Conservation (phyloP, 2,329 filamentous ascomycete genomes). For the Dendryphion nanum region DNA sequence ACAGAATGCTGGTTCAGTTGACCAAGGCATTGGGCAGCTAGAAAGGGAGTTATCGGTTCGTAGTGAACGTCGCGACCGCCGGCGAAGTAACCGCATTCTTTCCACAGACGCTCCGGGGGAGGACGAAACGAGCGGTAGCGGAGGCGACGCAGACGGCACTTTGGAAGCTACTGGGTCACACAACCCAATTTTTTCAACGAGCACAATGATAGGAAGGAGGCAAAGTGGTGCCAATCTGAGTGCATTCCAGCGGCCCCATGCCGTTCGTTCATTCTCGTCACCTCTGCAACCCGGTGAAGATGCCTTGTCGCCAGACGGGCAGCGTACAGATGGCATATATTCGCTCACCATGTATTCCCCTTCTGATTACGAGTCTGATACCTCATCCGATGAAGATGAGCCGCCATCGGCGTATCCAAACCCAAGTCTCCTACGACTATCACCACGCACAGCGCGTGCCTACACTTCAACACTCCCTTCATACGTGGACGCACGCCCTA, state of each 20-base stretch:
- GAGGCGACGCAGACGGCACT: constrained; percentile 44
- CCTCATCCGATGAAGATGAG: constrained; percentile 25
- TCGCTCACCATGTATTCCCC: constrained; percentile 14
- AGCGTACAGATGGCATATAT: constrained; percentile 17
- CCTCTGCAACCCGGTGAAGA: constrained; percentile 14
- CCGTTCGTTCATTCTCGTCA: constrained; percentile 6
- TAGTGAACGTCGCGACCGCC: constrained; percentile 34
- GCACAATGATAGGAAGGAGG: constrained; percentile 14
- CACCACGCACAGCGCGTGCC: constrained; percentile 17
- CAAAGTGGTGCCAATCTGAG: constrained; percentile 11
- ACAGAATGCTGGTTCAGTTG: constrained; percentile 46
- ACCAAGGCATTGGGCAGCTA: constrained; percentile 54
- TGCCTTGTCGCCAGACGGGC: constrained; percentile 14
- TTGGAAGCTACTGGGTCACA: constrained; percentile 26
- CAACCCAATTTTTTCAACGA: constrained; percentile 20
- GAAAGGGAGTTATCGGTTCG: constrained; percentile 54
- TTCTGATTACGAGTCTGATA: constrained; percentile 23
- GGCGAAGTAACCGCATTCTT: constrained; percentile 22
- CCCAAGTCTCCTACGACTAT: constrained; percentile 15
- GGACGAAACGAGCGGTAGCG: constrained; percentile 47
- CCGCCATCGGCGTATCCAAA: constrained; percentile 23
- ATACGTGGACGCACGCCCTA: constrained; percentile 56
- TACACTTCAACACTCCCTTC: constrained; percentile 47
- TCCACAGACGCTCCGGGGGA: constrained; percentile 22
- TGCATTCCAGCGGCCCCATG: constrained; percentile 10